These are phyloP conservation scores for Phaeosphaeriaceae sp. DNA, from an alignment of 2,329 filamentous ascomycete species.

Conservation along the genomic window DNA sequence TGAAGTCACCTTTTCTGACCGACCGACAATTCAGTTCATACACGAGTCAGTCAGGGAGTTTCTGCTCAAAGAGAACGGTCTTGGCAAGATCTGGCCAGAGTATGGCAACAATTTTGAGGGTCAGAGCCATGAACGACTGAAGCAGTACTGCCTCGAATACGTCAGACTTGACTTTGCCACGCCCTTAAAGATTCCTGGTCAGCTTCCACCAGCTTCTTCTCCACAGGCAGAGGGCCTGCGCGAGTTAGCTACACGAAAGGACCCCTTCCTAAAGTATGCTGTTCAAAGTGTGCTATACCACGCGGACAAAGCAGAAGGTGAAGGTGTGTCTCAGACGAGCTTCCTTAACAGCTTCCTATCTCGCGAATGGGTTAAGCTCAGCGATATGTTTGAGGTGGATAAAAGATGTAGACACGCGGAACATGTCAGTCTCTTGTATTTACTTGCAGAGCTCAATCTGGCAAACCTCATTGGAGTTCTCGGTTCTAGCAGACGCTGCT, in stretches of 20 bases:
- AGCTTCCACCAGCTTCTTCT: constrained; percentile 11
- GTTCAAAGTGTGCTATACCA: constrained; percentile 51
- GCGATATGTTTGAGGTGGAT: constrained; percentile 45
- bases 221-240: constrained; percentile 7
- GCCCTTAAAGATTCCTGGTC: constrained; percentile 26
- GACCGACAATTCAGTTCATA: constrained; percentile 38
- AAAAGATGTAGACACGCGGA: constrained; percentile 21
- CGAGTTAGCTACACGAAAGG: constrained; percentile 22
- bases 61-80: constrained; percentile 47
- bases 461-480: constrained; percentile 38
- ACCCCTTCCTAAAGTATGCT: constrained; percentile 59
- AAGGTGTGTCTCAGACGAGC: constrained; percentile 21
- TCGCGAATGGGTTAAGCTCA: constrained; percentile 36
- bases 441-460: constrained; percentile 28
- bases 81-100: constrained; percentile 40
- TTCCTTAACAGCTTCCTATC: constrained; percentile 34
- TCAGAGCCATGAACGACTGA: constrained; percentile 52
- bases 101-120: constrained; percentile 38
- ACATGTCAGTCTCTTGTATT: constrained; percentile 21
- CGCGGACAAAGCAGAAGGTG: constrained; percentile 47
- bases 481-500: constrained; percentile 16
- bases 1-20: constrained; percentile 17
- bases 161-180: too few species aligned
- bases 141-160: constrained; percentile 16
- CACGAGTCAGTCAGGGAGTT: constrained; percentile 45